A percentile compares a stretch with the other conserved stretches of the same genome.
These are phyloP conservation scores for Earliella scabrosa DNA, from an alignment of 1,284 basidiomycete species.

Conservation along the genomic window DNA sequence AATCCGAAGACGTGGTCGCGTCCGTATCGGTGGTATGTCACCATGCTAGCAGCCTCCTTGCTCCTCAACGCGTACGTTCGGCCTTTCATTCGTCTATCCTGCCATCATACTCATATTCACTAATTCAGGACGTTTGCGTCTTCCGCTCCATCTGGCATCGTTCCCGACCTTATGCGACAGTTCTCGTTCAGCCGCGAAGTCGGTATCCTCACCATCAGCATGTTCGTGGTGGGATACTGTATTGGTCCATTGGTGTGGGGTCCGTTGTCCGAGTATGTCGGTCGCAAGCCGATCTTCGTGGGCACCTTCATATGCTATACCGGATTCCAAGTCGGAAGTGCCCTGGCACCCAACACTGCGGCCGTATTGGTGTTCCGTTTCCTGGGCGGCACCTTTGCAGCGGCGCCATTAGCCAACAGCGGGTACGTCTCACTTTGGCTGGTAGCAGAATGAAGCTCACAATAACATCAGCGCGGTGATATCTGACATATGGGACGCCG, in stretches of 20 bases:
- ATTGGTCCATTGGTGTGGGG: slow-evolving; percentile 70
- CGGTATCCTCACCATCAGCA: slow-evolving; percentile 40
- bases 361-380: slow-evolving; percentile 69
- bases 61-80: slow-evolving; percentile 66
- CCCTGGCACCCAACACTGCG: slow-evolving; percentile 60
- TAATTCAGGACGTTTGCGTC: slow-evolving; percentile 60
- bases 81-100: background rate
- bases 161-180: slow-evolving; percentile 48
- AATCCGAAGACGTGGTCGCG: slow-evolving; percentile 65
- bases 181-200: slow-evolving; percentile 61
- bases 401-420: slow-evolving; percentile 45
- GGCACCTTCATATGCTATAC: slow-evolving; percentile 38
- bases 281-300: slow-evolving; percentile 70
- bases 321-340: slow-evolving; percentile 67
- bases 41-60: slow-evolving; percentile 59
- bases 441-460: too few relatives aligned
- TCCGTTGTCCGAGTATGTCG: slow-evolving; percentile 61
- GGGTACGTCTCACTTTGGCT: too few relatives aligned
- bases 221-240: slow-evolving; percentile 51
- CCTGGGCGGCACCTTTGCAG: slow-evolving; percentile 61
- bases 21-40: slow-evolving; percentile 68
- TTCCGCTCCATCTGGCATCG: slow-evolving; percentile 55
- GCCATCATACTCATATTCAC: too few relatives aligned
- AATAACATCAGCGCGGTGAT: slow-evolving; percentile 41
- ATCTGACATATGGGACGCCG: slow-evolving; percentile 40